Evolutionary conservation across 805 yeast species (phyloP), one percentile per base, ranked within the genome.

Genomic region (Ogataea trehalophila): DNA sequence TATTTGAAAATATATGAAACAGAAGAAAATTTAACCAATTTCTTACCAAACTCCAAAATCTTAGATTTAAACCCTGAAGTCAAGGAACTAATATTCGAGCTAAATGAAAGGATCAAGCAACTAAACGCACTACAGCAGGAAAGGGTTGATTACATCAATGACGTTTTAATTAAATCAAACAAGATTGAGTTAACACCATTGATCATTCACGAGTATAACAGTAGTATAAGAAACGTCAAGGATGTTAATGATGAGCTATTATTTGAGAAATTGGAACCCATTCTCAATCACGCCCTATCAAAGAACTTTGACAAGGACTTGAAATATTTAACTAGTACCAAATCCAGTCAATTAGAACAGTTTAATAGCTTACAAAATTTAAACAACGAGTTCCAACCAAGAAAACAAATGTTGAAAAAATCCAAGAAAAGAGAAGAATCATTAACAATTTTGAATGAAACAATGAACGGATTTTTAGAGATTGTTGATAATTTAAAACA

Each of bases 401-500:
- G 61, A 2, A 57, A 57, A 16, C 53, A 61, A 75, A 72, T 56
- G 39, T 60, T 34, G 47, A 46, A 57, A 16, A 53, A 66, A 1
- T 58, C 69, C 2, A 50, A 47, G 4, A 66, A 67, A 33, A 67
- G 89, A 41, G 77, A 75, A 44, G 66, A 68, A 20, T 75, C 77
- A 0, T 62, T 86, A 39, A 80, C 78, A 45, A 66, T 63, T 1
- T 61, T 85, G 29, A 85, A 80, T 45, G 62, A 70, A 5, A 77
- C 75, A 1, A 77, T 72, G 52, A 62, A 69, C 37, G 73, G 77
- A 42, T 84, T 72, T 56, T 63, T 73, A 29, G 87, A 85, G 55
- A 72, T 87, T 2, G 63, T 74, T 16, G 68, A 72, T 5, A 85
- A 87, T 58, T 61, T 88, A 26, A 74, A 74, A 31, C 86, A 85